Conservation (phyloP, 2,329 filamentous ascomycete species). For the Mycosphaerelloides madeirae region DNA sequence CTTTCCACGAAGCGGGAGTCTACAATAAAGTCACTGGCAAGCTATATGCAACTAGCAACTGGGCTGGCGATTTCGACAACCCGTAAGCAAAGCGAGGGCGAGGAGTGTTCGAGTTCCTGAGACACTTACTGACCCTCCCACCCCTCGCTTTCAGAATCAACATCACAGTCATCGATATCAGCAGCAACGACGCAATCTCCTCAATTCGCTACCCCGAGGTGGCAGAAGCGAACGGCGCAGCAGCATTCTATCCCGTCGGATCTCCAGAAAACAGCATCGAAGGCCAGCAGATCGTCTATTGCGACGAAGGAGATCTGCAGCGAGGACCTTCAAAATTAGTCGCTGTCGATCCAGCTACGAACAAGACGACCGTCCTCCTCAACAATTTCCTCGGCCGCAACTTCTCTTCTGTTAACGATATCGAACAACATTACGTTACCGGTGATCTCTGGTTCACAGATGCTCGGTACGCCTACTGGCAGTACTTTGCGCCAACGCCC, state of each 20-base stretch:
- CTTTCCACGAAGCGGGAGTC: slow-evolving; percentile 40
- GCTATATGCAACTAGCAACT: slow-evolving; percentile 43
- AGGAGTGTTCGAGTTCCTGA: no score
- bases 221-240: slow-evolving; percentile 29
- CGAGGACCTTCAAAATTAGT: slow-evolving; percentile 24
- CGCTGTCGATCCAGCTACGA: slow-evolving; percentile 26
- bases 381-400: slow-evolving; percentile 59
- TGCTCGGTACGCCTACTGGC: slow-evolving; percentile 47
- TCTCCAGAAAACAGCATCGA: slow-evolving; percentile 27
- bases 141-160: no score
- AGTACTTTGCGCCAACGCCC: slow-evolving; percentile 48
- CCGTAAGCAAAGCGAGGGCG: no score
- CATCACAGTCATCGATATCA: slow-evolving; percentile 31
- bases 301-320: slow-evolving; percentile 29
- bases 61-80: slow-evolving; percentile 25
- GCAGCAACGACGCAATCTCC: slow-evolving; percentile 24
- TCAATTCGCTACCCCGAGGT: slow-evolving; percentile 27
- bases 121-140: no score
- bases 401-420: slow-evolving; percentile 58
- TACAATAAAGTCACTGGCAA: slow-evolving; percentile 35
- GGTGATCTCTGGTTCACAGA: slow-evolving; percentile 61
- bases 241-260: slow-evolving; percentile 30
- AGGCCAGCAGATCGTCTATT: slow-evolving; percentile 32
- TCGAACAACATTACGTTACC: slow-evolving; percentile 50
- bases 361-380: slow-evolving; percentile 38